These are phyloP conservation scores for Rauvolfia tetraphylla DNA, from an alignment of 257 asterid genomes.

Conservation along the genomic window DNA sequence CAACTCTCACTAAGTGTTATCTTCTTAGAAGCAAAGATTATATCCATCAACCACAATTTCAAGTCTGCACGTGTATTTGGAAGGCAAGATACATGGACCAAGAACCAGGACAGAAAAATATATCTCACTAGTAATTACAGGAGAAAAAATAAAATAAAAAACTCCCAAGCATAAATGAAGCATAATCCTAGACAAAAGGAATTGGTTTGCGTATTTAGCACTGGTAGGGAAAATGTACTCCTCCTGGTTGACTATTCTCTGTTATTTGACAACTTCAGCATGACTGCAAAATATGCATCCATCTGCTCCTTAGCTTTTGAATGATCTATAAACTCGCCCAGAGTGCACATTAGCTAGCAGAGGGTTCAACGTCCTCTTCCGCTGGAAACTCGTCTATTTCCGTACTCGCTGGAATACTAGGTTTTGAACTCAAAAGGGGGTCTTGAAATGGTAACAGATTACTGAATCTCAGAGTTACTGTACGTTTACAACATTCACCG, in stretches of 20 bases:
- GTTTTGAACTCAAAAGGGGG: neutral
- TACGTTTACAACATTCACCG: neutral
- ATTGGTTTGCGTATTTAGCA: neutral
- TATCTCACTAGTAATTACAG: neutral
- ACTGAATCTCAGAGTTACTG: constrained; percentile 1
- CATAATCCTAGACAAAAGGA: neutral
- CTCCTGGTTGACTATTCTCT: constrained; percentile 75
- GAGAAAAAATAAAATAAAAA: neutral
- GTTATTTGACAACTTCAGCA: constrained; percentile 64
- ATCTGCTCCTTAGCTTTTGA: constrained; percentile 70
- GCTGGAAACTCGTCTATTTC: neutral
- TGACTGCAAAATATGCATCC: constrained; percentile 62
- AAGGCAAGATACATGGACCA: constrained; percentile 1
- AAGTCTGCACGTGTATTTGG: too few species aligned
- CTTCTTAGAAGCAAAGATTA: neutral
- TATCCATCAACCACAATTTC: neutral
- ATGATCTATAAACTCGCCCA: constrained; percentile 88
- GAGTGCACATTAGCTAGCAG: constrained; percentile 79
- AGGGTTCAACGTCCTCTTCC: too few species aligned
- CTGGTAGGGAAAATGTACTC: neutral
- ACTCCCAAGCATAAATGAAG: neutral
- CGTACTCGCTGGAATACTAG: neutral
- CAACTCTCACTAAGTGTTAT: neutral
- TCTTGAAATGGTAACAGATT: neutral
- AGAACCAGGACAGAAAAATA: neutral